Conservation (phyloP, 2,329 filamentous ascomycete species). For the Exophiala sideris region DNA sequence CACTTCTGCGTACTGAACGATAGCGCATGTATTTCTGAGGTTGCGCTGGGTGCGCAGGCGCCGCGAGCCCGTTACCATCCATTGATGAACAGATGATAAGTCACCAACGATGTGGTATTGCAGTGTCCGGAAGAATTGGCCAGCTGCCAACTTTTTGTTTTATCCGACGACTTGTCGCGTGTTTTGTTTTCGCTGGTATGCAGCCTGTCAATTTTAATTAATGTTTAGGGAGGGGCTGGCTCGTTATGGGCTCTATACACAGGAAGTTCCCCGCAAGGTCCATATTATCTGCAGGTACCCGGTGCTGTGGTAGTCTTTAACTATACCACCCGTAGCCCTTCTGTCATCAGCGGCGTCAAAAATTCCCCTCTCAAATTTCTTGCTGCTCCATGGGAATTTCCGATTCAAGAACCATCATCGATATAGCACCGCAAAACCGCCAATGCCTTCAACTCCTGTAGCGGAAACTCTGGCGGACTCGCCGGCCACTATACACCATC, state of each 20-base stretch:
- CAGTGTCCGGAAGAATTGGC: neutral
- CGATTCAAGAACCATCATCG: neutral
- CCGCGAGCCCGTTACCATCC: neutral
- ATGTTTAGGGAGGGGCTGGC: too few relatives aligned
- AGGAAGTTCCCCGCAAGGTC: too few relatives aligned
- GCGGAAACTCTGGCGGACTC: slow-evolving; percentile 11
- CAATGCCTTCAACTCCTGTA: slow-evolving; percentile 6
- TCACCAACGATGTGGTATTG: neutral
- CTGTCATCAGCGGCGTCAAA: too few relatives aligned
- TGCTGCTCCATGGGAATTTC: neutral
- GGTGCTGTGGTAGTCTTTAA: too few relatives aligned
- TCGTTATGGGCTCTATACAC: too few relatives aligned
- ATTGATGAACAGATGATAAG: slow-evolving; percentile 4
- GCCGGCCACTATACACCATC: slow-evolving; percentile 27
- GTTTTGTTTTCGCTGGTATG: too few relatives aligned
- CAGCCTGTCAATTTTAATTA: too few relatives aligned
- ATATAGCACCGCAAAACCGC: slow-evolving; percentile 19
- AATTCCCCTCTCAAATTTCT: too few relatives aligned
- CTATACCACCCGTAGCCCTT: too few relatives aligned
- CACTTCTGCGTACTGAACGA: slow-evolving; percentile 52
- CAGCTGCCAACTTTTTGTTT: neutral
- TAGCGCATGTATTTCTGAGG: slow-evolving; percentile 55
- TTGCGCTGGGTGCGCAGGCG: slow-evolving; percentile 7
- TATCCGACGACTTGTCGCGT: too few relatives aligned
- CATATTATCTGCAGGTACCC: too few relatives aligned